Evolutionary conservation across 2,329 filamentous ascomycete genomes (phyloP), one percentile per base, ranked within the genome.

Genomic region (Xylariaceae sp.): DNA sequence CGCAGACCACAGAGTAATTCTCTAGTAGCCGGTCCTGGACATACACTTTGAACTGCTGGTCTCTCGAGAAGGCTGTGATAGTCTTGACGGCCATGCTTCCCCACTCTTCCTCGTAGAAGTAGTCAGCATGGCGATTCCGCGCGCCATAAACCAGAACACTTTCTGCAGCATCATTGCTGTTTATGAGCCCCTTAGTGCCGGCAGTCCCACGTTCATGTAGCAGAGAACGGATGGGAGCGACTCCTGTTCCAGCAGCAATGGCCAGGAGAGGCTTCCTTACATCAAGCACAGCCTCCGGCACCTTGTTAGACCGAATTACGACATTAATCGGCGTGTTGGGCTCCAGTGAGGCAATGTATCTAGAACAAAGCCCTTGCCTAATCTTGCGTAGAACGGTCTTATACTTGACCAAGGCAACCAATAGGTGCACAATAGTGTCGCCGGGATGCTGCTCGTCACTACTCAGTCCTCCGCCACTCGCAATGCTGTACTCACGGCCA

Each of bases 401-500:
- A 73, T 96, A 97, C 71, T 93, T 92, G 61, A 99, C 92, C 58
- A 97, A 87, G 0, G 94, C 92, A 48, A 92, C 83, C 2, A 96
- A 77, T 2, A 97, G 78, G 57, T 96, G 87, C 18, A 95, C 77
- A 11, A 76, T 75, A 1, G 81, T 82, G 4, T 70, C 66, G 5
- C 65, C 58, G 47, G 60, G 54, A 17, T 64, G 55, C 0, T 55
- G 49, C 23, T 39, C 9, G 67, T 70, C 65, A 23, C 50, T 53
- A 52, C 77, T 71, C 7, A 75, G 68, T 1, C 62, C 61, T 4
- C 86, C 87, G 5, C 88, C 88, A 64, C 89, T 94, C 39, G 91
- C 90, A 61, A 97, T 92, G 73, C 92, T 97, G 72, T 96, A 99
- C 67, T 96, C 89, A 4, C 94, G 83, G n/a, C 87, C 88, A n/a